Evolutionary conservation across 2,329 filamentous ascomycete genomes (phyloP).

Genomic region (Boeremia exigua): DNA sequence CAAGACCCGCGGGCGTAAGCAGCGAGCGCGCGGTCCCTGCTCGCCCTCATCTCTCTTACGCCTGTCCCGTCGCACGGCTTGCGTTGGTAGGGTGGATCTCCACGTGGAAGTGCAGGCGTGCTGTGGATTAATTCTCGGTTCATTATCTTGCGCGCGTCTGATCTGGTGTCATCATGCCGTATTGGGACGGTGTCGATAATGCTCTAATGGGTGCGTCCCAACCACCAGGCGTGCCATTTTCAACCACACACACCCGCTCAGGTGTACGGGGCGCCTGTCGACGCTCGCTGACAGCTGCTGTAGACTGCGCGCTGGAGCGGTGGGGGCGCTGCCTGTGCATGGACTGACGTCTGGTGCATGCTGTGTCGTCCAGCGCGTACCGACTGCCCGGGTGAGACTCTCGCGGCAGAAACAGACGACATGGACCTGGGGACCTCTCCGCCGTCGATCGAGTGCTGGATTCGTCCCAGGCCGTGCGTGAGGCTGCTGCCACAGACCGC

Average conservation of each 20-base stretch:
- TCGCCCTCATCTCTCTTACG: constrained; percentile 30
- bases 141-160: constrained; percentile 31
- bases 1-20: constrained; percentile 27
- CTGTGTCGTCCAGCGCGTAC: constrained; percentile 29
- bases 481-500: constrained; percentile 30
- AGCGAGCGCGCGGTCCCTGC: constrained; percentile 26
- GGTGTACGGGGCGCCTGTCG: constrained; percentile 36
- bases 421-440: constrained; percentile 36
- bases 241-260: constrained; percentile 1
- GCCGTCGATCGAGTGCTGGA: constrained; percentile 34
- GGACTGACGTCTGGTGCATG: constrained; percentile 18
- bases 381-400: constrained; percentile 38
- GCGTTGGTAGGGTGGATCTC: constrained; percentile 35
- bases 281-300: constrained; percentile 36
- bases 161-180: constrained; percentile 12
- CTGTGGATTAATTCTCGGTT: constrained; percentile 18
- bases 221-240: constrained; percentile 12
- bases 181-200: constrained; percentile 11
- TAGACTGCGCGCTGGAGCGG: constrained; percentile 11
- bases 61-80: constrained; percentile 31
- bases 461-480: constrained; percentile 28
- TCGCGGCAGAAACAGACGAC: constrained; percentile 26
- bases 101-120: constrained; percentile 40
- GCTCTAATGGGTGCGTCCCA: constrained; percentile 17
- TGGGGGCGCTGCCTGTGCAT: constrained; percentile 22